Conservation (phyloP, 2,329 filamentous ascomycete species). For the Colletotrichum chlorophyti region DNA sequence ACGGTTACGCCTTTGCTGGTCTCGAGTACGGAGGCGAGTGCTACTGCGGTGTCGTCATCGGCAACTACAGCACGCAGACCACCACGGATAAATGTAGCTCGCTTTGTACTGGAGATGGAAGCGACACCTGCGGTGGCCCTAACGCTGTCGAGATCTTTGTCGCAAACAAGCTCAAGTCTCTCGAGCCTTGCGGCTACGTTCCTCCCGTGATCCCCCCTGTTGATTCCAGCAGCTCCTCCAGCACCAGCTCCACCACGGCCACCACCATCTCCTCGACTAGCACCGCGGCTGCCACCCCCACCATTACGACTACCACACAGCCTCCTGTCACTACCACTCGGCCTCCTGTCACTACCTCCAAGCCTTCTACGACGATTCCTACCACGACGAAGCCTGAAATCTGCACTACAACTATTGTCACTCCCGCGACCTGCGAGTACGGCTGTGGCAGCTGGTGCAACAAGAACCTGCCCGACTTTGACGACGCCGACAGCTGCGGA, state of each 20-base stretch:
- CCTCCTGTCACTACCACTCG: constrained; percentile 22
- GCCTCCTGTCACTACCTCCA: constrained; percentile 29
- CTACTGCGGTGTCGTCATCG: constrained; percentile 60
- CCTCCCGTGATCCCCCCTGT: constrained; percentile 37
- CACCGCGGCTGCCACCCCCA: too few species aligned
- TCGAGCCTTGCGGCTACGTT: constrained; percentile 55
- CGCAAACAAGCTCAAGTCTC: constrained; percentile 55
- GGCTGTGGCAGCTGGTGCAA: constrained; percentile 62
- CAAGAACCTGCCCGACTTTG: constrained; percentile 55
- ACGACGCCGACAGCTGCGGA: constrained; percentile 48
- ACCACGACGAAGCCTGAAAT: constrained; percentile 46
- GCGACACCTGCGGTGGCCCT: constrained; percentile 51
- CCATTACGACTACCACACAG: constrained; percentile 23
- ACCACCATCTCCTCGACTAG: constrained; percentile 22
- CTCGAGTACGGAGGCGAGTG: constrained; percentile 52
- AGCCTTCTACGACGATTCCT: constrained; percentile 32
- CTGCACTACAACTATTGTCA: constrained; percentile 54
- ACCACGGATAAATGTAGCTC: constrained; percentile 52
- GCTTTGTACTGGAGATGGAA: constrained; percentile 56
- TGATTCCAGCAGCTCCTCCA: constrained; percentile 14
- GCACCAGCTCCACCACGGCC: constrained; percentile 19
- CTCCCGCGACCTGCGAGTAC: constrained; percentile 59
- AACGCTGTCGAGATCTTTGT: constrained; percentile 52
- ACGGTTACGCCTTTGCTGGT: constrained; percentile 56
- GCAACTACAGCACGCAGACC: constrained; percentile 49